Evolutionary conservation across 306 rosid species (phyloP).

Genomic region (Ochetophila trinervis): DNA sequence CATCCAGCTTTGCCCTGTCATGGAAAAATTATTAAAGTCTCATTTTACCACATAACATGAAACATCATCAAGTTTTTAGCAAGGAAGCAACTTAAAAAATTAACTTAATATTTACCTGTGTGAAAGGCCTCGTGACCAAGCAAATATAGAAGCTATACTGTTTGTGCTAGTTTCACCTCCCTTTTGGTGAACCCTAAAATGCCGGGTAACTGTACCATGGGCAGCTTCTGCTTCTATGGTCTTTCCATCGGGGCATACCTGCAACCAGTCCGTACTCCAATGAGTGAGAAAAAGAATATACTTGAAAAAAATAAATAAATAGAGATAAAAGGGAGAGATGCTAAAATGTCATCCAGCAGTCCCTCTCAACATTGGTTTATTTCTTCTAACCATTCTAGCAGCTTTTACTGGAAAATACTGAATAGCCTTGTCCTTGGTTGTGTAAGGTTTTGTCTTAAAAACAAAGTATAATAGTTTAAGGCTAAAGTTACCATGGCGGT

Average conservation of each 20-base stretch:
- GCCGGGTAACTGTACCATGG: conserved; percentile 94
- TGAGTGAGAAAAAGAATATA: conserved; percentile 6
- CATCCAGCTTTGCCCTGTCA: conserved; percentile 89
- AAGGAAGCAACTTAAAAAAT: not conserved
- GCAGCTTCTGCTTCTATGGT: conserved; percentile 99
- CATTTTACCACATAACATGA: not conserved
- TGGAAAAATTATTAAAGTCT: conserved; percentile 1
- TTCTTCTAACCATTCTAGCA: too few relatives aligned
- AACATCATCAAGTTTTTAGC: not conserved
- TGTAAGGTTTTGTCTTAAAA: too few relatives aligned
- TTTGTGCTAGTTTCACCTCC: conserved; percentile 99
- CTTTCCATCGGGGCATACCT: conserved; percentile 98
- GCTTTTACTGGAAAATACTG: too few relatives aligned
- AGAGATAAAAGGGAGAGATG: not conserved
- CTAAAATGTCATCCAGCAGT: not conserved
- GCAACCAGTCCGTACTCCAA: conserved; percentile 24
- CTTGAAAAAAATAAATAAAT: not conserved
- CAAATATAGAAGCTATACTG: conserved; percentile 96
- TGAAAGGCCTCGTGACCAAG: conserved; percentile 94
- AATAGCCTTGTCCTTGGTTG: too few relatives aligned
- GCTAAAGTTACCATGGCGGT: too few relatives aligned
- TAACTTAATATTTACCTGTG: conserved; percentile 53
- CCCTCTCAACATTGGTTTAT: too few relatives aligned
- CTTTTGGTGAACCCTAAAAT: conserved; percentile 85
- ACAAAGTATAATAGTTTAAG: too few relatives aligned